phyloP scores from a whole-genome alignment of 768 basidiomycete genomes.

The Cystobasidium ongulense region DNA sequence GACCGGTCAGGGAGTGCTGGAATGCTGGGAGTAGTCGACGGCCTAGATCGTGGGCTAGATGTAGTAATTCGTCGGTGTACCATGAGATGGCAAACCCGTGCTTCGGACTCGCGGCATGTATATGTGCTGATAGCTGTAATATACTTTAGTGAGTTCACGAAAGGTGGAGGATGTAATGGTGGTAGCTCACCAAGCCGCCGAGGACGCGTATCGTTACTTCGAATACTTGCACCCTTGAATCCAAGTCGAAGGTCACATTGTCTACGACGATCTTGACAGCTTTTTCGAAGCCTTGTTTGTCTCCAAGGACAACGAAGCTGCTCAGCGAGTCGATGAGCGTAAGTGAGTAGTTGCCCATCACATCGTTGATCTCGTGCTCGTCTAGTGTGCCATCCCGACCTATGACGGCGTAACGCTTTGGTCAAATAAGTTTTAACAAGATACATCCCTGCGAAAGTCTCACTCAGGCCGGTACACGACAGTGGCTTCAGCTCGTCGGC shows the following conservation, averaged over 20 bases:
- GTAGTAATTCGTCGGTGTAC: conserved; percentile 67
- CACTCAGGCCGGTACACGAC: conserved; percentile 77
- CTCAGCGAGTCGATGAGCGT: conserved; percentile 60
- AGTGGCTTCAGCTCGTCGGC: conserved; percentile 67
- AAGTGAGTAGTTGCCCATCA: conserved; percentile 67
- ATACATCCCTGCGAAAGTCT: conserved; percentile 2
- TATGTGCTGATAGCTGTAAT: conserved; percentile 62
- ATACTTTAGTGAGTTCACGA: not conserved
- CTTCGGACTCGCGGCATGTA: conserved; percentile 47
- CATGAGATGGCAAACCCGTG: conserved; percentile 49
- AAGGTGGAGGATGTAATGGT: not conserved
- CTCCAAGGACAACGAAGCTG: conserved; percentile 72
- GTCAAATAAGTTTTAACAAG: not conserved
- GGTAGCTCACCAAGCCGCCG: conserved; percentile 58
- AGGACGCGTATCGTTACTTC: conserved; percentile 92
- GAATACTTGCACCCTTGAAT: conserved; percentile 96
- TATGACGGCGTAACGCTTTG: too few relatives aligned
- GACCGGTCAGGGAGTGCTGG: conserved; percentile 67
- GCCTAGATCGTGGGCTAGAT: conserved; percentile 78
- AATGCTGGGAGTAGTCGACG: conserved; percentile 82
- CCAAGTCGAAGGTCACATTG: conserved; percentile 81
- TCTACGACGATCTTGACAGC: conserved; percentile 73
- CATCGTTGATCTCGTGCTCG: conserved; percentile 78
- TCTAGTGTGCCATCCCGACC: conserved; percentile 46
- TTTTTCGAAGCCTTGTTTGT: conserved; percentile 67